Evolutionary conservation across 1,284 basidiomycete species (phyloP).

Genomic region (Mycosarcoma maydis): DNA sequence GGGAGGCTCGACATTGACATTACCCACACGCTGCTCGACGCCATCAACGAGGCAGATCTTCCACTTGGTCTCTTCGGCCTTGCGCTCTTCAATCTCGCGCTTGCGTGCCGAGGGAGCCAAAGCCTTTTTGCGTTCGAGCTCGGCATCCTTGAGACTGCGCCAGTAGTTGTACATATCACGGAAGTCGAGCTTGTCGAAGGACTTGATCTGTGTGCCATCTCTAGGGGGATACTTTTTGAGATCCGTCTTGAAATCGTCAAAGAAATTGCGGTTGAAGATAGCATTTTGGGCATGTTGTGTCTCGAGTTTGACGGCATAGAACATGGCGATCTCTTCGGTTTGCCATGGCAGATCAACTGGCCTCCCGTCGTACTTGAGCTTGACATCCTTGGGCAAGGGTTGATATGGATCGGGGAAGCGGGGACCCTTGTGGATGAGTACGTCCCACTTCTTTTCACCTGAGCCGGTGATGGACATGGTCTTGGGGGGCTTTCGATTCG

Average conservation of each 20-base stretch:
- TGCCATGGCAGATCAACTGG: constrained; percentile 81
- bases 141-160: constrained; percentile 72
- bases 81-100: constrained; percentile 80
- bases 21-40: constrained; percentile 95
- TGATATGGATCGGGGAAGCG: constrained; percentile 95
- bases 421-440: constrained; percentile 91
- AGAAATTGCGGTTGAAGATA: constrained; percentile 95
- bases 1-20: constrained; percentile 97
- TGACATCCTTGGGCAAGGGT: constrained; percentile 82
- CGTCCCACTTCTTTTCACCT: constrained; percentile 78
- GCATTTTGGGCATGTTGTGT: constrained; percentile 90
- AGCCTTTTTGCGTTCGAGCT: constrained; percentile 91
- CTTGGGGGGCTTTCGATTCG: constrained; percentile 37
- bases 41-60: constrained; percentile 88
- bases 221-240: constrained; percentile 81
- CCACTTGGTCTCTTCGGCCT: constrained; percentile 87
- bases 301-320: constrained; percentile 92
- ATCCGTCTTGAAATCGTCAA: constrained; percentile 84
- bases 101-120: constrained; percentile 71
- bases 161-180: constrained; percentile 92
- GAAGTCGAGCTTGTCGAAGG: constrained; percentile 89
- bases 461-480: constrained; percentile 50
- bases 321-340: constrained; percentile 95
- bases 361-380: constrained; percentile 94
- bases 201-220: constrained; percentile 79